phyloP scores from a whole-genome alignment of 768 basidiomycete genomes.

The Candolleomyces aberdarensis region DNA sequence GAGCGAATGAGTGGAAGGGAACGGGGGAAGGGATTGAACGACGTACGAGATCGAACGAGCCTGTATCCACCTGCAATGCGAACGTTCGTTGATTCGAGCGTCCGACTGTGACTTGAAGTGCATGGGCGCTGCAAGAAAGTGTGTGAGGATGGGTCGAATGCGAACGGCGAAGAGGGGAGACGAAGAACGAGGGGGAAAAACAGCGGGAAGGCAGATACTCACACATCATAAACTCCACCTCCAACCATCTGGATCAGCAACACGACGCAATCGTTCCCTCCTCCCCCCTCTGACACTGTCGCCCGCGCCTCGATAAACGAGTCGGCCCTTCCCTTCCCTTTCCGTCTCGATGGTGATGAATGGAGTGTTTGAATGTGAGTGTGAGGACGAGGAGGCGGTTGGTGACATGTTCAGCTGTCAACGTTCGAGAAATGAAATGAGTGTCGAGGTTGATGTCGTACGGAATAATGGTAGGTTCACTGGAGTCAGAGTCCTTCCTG shows the following conservation, averaged over 20 bases:
- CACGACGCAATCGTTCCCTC: neutral
- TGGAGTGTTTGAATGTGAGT: no score
- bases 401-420: no score
- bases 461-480: no score
- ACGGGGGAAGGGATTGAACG: neutral
- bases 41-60: conserved; percentile 76
- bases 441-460: no score
- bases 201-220: neutral
- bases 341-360: no score
- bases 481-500: neutral
- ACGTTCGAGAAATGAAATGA: no score
- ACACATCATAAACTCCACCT: neutral
- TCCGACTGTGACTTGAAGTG: conserved; percentile 58
- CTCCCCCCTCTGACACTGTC: neutral
- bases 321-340: no score
- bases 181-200: neutral
- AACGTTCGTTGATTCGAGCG: conserved; percentile 38
- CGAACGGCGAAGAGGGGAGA: neutral
- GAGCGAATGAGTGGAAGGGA: neutral
- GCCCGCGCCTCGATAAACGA: no score
- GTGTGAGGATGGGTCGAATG: conserved; percentile 1
- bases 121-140: conserved; percentile 52
- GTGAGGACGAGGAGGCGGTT: no score
- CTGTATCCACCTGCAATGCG: conserved; percentile 74
- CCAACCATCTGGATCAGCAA: neutral